These are phyloP conservation scores for Puccinia hordei DNA, from an alignment of 1,284 basidiomycete species.

Conservation along the genomic window DNA sequence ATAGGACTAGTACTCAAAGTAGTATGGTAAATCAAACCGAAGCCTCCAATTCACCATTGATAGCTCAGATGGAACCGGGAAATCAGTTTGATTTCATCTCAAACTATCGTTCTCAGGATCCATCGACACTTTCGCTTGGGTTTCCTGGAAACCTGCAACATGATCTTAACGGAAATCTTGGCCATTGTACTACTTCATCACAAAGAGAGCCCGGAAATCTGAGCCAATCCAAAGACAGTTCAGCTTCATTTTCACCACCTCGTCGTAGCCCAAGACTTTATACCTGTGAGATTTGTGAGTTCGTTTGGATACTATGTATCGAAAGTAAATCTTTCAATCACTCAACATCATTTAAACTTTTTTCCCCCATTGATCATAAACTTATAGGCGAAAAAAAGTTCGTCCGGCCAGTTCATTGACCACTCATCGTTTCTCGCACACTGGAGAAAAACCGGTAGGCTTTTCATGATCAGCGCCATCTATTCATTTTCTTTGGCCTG, in stretches of 20 bases:
- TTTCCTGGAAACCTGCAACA: not conserved
- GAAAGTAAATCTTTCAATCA: not conserved
- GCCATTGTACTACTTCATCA: not conserved
- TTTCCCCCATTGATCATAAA: no score
- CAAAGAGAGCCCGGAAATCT: not conserved
- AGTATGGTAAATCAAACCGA: not conserved
- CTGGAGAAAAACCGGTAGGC: slow-evolving; percentile 42
- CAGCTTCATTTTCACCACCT: slow-evolving; percentile 1
- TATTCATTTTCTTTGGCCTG: not conserved
- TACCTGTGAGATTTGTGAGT: slow-evolving; percentile 37
- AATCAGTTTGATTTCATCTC: slow-evolving; percentile 14
- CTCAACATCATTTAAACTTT: no score
- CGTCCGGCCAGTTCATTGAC: slow-evolving; percentile 30
- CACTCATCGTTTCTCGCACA: slow-evolving; percentile 43
- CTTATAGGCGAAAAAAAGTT: slow-evolving; percentile 37
- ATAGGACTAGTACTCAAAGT: not conserved
- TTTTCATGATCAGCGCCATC: not conserved
- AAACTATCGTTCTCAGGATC: not conserved
- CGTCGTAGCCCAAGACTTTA: slow-evolving; percentile 34
- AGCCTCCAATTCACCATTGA: not conserved
- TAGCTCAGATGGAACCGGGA: not conserved
- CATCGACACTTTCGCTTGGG: not conserved
- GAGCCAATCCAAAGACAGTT: not conserved
- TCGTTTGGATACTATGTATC: no score
- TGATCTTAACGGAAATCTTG: not conserved